A percentile compares a stretch with the other conserved stretches of the same genome.
Evolutionary conservation across 163 green algal genomes (phyloP).

Genomic region (Trebouxia gelatinosa): DNA sequence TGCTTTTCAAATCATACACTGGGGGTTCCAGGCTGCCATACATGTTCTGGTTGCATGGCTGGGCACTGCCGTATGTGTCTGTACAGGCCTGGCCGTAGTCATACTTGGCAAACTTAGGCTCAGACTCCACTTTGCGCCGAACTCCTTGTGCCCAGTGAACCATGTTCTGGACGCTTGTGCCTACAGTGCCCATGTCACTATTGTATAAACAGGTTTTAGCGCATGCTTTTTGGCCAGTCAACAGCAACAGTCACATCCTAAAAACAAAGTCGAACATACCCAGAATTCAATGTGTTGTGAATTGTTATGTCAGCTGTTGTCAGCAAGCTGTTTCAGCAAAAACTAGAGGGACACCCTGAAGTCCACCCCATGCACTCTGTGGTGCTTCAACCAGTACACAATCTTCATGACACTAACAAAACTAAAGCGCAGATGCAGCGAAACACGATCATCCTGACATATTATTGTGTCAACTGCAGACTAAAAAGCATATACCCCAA

Average conservation of each 20-base stretch:
- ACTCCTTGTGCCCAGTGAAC: constrained; percentile 71
- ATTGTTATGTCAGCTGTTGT: too few relatives aligned
- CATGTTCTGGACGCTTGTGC: constrained; percentile 66
- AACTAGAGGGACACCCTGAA: too few relatives aligned
- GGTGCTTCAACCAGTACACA: too few relatives aligned
- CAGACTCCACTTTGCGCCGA: constrained; percentile 14
- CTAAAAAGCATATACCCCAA: not conserved
- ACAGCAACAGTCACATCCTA: too few relatives aligned
- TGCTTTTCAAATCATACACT: constrained; percentile 51
- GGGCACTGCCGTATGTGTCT: constrained; percentile 27
- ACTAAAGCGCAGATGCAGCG: not conserved
- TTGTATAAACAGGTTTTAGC: too few relatives aligned
- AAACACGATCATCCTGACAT: not conserved
- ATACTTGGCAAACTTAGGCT: constrained; percentile 32
- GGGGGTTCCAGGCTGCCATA: constrained; percentile 54
- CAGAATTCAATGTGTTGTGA: not conserved
- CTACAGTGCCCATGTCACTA: too few relatives aligned
- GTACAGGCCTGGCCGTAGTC: constrained; percentile 33
- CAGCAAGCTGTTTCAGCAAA: too few relatives aligned
- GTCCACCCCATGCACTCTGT: too few relatives aligned
- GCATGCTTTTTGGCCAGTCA: too few relatives aligned
- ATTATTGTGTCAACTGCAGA: not conserved
- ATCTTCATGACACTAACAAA: too few relatives aligned
- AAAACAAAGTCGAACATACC: too few relatives aligned
- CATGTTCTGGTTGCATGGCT: constrained; percentile 55